Evolutionary conservation across 225 moss, liverwort and hornwort genomes (phyloP).

Genomic region (Anthoceros angustus): DNA sequence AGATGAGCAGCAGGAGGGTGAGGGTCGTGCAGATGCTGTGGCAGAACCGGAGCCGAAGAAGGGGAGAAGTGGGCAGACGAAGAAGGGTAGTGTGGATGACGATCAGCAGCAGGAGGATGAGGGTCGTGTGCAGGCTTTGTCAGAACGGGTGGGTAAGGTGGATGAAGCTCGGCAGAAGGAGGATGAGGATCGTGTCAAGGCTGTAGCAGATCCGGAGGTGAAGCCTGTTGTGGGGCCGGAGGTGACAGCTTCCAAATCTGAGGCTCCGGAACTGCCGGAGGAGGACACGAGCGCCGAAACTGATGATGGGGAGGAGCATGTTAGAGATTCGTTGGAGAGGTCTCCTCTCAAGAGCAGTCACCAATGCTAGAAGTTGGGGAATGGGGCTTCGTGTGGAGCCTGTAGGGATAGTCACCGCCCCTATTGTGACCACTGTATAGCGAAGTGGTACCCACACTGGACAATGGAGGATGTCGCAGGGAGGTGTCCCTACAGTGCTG

Average conservation of each 20-base stretch:
- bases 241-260: neutral
- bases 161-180: neutral
- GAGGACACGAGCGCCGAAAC: too few relatives aligned
- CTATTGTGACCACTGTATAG: neutral
- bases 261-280: neutral
- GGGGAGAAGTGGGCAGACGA: too few relatives aligned
- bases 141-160: neutral
- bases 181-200: neutral
- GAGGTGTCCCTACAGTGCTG: constrained; percentile 8
- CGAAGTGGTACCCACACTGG: constrained; percentile 6
- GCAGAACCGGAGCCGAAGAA: neutral
- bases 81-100: too few relatives aligned
- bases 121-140: too few relatives aligned
- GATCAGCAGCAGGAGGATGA: too few relatives aligned
- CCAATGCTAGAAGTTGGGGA: neutral
- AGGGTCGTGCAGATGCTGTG: neutral
- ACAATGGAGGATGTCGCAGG: neutral
- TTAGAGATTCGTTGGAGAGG: neutral
- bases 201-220: neutral
- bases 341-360: neutral
- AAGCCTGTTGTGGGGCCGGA: too few relatives aligned
- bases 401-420: neutral
- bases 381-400: neutral
- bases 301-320: too few relatives aligned
- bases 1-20: neutral